A percentile compares a stretch with the other conserved stretches of the same genome.
Evolutionary conservation across 164 flowering plant genomes (phyloP).

Genomic region (Vitis rupestris): DNA sequence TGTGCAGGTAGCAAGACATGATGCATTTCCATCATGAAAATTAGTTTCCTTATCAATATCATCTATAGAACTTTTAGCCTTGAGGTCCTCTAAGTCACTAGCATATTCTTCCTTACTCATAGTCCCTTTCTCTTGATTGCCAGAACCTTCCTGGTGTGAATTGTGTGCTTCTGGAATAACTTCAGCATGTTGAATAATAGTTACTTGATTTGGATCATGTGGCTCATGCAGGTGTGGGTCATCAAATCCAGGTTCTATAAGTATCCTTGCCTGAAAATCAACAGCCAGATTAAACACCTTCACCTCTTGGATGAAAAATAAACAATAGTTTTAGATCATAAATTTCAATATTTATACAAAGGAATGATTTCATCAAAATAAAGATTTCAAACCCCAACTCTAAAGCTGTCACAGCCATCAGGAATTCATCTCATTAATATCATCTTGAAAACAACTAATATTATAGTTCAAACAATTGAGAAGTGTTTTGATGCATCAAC

Average conservation of each 20-base stretch:
- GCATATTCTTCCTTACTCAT: slow-evolving; percentile 33
- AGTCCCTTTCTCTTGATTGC: slow-evolving; percentile 30
- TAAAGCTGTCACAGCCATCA: too few relatives aligned
- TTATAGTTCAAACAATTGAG: too few relatives aligned
- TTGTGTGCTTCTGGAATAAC: slow-evolving; percentile 19
- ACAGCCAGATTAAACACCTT: neutral
- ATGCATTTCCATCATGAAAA: slow-evolving; percentile 56
- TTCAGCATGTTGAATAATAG: slow-evolving; percentile 25
- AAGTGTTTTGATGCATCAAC: too few relatives aligned
- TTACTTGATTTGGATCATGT: slow-evolving; percentile 13
- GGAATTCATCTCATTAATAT: too few relatives aligned
- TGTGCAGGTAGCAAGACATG: slow-evolving; percentile 76
- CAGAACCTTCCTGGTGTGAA: slow-evolving; percentile 15
- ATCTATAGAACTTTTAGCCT: slow-evolving; percentile 26
- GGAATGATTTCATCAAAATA: too few relatives aligned
- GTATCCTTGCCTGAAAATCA: slow-evolving; percentile 72
- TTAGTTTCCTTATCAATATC: slow-evolving; percentile 50
- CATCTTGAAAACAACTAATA: too few relatives aligned
- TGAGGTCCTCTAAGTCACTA: slow-evolving; percentile 33
- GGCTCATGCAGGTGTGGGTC: slow-evolving; percentile 24
- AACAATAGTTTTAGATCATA: neutral
- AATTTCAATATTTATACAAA: too few relatives aligned
- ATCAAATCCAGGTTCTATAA: slow-evolving; percentile 46
- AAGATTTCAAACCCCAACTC: too few relatives aligned
- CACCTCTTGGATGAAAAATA: neutral